Conservation (phyloP, 176 grass and related monocot genomes). For the Oryza glumipatula region DNA sequence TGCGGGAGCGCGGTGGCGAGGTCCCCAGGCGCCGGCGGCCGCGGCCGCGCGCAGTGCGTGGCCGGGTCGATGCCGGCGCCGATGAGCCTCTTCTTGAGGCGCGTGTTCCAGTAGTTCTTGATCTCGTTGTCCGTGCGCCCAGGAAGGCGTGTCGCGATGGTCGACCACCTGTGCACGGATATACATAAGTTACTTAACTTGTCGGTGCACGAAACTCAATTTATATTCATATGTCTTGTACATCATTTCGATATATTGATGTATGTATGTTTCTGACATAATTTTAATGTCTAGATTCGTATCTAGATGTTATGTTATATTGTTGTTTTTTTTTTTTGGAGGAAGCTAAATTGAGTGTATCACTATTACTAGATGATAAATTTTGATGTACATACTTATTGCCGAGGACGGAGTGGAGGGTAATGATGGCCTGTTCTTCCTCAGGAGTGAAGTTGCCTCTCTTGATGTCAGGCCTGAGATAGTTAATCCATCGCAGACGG, state of each 20-base stretch:
- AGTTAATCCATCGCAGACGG: slow-evolving; percentile 73
- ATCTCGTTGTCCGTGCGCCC: not conserved
- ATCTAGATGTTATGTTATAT: too few relatives aligned
- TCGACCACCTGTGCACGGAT: not conserved
- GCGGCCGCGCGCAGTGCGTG: not conserved
- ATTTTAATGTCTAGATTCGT: too few relatives aligned
- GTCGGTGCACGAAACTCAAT: too few relatives aligned
- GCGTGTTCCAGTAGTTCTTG: not conserved
- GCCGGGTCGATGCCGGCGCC: not conserved
- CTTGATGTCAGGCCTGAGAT: slow-evolving; percentile 68
- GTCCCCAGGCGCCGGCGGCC: not conserved
- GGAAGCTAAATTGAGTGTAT: too few relatives aligned
- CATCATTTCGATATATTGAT: too few relatives aligned
- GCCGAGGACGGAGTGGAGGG: slow-evolving; percentile 55
- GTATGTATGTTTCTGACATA: too few relatives aligned
- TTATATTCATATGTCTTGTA: too few relatives aligned
- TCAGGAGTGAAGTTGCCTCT: slow-evolving; percentile 59
- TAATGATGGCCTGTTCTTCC: slow-evolving; percentile 65
- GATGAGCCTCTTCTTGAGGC: not conserved
- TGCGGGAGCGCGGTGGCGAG: not conserved
- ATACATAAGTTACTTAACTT: too few relatives aligned
- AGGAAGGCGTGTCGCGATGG: not conserved
- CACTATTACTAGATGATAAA: too few relatives aligned
- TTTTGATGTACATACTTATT: slow-evolving; percentile 46
- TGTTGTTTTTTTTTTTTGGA: too few relatives aligned